Conservation (phyloP, 768 basidiomycete species). For the Leucosporidium creatinivorum region DNA sequence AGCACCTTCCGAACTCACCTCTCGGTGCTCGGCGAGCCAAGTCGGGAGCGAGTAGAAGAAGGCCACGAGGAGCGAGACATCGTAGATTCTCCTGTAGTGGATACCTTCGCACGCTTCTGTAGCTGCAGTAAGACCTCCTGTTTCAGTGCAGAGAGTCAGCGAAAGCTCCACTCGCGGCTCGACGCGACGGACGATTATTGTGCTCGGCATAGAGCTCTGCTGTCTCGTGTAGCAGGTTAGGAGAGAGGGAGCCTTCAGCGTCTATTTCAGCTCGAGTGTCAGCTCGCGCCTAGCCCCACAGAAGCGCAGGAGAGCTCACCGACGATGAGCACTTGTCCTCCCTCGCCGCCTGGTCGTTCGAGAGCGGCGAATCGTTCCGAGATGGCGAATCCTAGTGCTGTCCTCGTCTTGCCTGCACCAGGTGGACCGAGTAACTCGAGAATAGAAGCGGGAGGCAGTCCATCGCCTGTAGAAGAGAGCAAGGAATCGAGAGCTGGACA, state of each 20-base stretch:
- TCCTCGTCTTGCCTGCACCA: conserved; percentile 7
- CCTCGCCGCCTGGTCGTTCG: background rate
- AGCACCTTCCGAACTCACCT: background rate
- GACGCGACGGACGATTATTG: background rate
- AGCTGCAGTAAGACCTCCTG: background rate
- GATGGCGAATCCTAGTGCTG: background rate
- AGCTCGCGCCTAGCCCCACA: background rate
- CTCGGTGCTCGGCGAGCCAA: conserved; percentile 8
- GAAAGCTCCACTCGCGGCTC: background rate
- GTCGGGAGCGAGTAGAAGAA: conserved; percentile 9
- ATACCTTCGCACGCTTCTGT: conserved; percentile 1
- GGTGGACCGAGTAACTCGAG: background rate
- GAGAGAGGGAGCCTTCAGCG: background rate
- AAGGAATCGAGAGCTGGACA: background rate
- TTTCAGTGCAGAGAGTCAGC: background rate
- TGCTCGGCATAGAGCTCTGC: background rate
- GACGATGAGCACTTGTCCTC: background rate
- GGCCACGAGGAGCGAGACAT: conserved; percentile 17
- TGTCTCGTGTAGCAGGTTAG: background rate
- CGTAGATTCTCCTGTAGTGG: conserved; percentile 22
- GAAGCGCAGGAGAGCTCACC: background rate
- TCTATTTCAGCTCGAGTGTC: background rate
- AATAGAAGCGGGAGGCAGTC: background rate
- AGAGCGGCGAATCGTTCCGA: background rate
- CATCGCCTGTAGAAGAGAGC: background rate